Percentiles rank a stretch among this genome's conserved stretches.
phyloP scores from a whole-genome alignment of 2,329 filamentous ascomycete genomes.

The Neopestalotiopsis rosae region DNA sequence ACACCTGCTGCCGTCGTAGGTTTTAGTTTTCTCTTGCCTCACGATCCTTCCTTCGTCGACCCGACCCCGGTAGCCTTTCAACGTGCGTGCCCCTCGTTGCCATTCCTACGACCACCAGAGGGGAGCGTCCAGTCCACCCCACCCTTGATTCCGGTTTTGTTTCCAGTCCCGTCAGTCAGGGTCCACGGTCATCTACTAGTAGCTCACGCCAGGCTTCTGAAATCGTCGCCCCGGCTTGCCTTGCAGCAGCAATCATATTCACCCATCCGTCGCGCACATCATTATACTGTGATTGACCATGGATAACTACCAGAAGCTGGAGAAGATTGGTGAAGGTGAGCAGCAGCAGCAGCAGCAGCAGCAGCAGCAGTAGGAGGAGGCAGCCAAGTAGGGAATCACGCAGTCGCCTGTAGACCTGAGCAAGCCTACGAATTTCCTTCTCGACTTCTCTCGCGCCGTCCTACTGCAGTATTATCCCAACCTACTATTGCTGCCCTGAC shows the following conservation, averaged over 20 bases:
- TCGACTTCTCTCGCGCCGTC: neutral
- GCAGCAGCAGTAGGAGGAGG: no score
- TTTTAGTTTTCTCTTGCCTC: neutral
- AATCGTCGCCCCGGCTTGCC: no score
- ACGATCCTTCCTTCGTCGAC: conserved; percentile 9
- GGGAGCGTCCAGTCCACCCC: neutral
- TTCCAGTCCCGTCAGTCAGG: neutral
- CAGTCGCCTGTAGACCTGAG: neutral
- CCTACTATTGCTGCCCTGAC: conserved; percentile 6
- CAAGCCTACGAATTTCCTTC: neutral
- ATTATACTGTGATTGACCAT: conserved; percentile 50
- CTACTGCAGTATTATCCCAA: neutral
- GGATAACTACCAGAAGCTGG: conserved; percentile 97
- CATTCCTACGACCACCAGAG: neutral
- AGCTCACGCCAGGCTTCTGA: neutral
- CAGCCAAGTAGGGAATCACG: neutral
- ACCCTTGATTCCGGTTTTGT: neutral
- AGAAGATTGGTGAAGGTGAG: conserved; percentile 93
- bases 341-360: neutral
- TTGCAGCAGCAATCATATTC: neutral
- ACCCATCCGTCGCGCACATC: neutral
- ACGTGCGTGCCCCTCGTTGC: conserved; percentile 8
- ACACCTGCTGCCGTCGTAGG: neutral
- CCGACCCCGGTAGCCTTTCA: neutral
- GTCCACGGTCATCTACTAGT: conserved; percentile 3